Base-by-base conservation (phyloP, 129 eudicot genomes). In the Dittrichia graveolens region DNA sequence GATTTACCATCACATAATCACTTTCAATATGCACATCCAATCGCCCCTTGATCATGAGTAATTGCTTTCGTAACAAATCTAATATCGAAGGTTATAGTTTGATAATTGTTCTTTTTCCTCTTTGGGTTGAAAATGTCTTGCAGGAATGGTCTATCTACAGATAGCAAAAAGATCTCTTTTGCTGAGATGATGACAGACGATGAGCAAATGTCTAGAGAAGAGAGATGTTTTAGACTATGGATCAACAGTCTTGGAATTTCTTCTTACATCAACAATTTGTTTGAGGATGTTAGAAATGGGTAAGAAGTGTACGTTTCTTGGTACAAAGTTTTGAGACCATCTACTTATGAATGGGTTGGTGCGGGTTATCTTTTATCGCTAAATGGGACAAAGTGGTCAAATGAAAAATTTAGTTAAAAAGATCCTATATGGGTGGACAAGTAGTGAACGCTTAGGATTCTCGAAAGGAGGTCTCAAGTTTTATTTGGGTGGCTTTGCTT, bases 151-250 rank as follows among this genome's bases (percentile, higher is more conserved):
- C 81, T 94, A 73, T 84, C 98, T 3, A 75, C 95, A n/a, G 98
- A 94, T 74, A 86, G 75, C 86, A 85, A 88, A 74, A 90, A 94
- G 75, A 19, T 90, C 16, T 82, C 98, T 37, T 88, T 94, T 87
- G 98, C 98, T 42, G 98, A 94, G 85, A 90, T 94, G 95, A 94
- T 90, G 95, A 79, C 92, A n/a, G 98, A 94, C 50, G 91, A 94
- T 65, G 97, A 81, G 38, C 91, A 83, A 77, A 83, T 88, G 61
- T 94, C 98, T 39, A 90, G 96, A 86, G 98, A 94, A 45, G 98
- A 90, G 80, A 85, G 97, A 63, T 90, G 98, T 75, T 94, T 85
- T 62, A 85, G 98, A 61, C 81, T 94, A 43, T 94, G 98, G 98
- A 94, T 94, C 76, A 94, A 94, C 65, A 94, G 96, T 82, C 82